A percentile compares a stretch with the other conserved stretches of the same genome.
Evolutionary conservation across 2,329 filamentous ascomycete genomes (phyloP).

Genomic region (Apiospora marii): DNA sequence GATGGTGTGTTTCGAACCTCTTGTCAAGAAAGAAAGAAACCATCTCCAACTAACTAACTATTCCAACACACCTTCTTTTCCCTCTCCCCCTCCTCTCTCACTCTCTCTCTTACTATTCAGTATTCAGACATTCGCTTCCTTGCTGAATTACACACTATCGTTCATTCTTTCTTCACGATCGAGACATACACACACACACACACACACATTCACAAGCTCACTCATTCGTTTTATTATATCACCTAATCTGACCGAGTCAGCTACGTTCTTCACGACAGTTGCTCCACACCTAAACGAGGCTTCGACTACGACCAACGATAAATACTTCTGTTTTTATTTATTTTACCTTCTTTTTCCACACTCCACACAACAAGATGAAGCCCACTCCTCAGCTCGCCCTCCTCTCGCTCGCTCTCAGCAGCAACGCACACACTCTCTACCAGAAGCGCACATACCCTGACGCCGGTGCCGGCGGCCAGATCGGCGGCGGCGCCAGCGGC

Average conservation of each 20-base stretch:
- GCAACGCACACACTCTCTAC: slow-evolving; percentile 10
- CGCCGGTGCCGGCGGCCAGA: neutral
- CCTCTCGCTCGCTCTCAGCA: slow-evolving; percentile 1
- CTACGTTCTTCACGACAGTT: neutral
- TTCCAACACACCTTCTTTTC: slow-evolving; percentile 10
- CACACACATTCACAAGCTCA: neutral
- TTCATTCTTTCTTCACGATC: slow-evolving; percentile 12
- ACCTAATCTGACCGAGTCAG: slow-evolving; percentile 20
- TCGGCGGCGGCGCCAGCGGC: neutral
- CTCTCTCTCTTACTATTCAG: neutral
- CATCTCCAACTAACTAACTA: slow-evolving; percentile 1
- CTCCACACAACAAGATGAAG: too few species aligned
- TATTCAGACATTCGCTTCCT: slow-evolving; percentile 10
- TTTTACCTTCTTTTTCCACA: neutral
- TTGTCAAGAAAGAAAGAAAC: neutral
- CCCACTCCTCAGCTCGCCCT: slow-evolving; percentile 7
- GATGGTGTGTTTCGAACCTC: slow-evolving; percentile 4
- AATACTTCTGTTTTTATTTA: neutral
- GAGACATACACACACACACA: neutral
- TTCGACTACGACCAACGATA: neutral
- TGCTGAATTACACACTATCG: slow-evolving; percentile 9
- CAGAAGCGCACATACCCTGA: slow-evolving; percentile 6
- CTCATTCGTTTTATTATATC: neutral
- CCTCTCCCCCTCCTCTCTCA: neutral
- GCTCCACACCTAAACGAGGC: neutral